A percentile compares a stretch with the other conserved stretches of the same genome.
Conservation (phyloP, 805 yeast genomes). For the Yarrowia hollandica region DNA sequence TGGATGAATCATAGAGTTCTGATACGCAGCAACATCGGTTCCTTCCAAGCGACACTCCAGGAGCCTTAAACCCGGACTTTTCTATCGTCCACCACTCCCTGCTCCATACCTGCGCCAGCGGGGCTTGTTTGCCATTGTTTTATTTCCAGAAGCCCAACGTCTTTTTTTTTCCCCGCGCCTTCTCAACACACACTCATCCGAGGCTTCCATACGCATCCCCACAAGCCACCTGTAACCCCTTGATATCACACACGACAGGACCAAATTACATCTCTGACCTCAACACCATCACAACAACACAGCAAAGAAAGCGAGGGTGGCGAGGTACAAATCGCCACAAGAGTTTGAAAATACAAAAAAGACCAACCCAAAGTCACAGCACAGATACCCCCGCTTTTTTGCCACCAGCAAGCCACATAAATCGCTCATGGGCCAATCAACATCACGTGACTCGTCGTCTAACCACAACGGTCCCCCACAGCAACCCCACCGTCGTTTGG, state of each 20-base stretch:
- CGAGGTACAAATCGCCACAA: too few relatives aligned
- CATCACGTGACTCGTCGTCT: slow-evolving; percentile 23
- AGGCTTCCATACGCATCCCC: too few relatives aligned
- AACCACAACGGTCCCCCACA: slow-evolving; percentile 23
- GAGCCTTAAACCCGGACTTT: neutral
- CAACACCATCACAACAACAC: neutral
- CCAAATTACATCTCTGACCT: too few relatives aligned
- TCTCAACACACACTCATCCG: too few relatives aligned
- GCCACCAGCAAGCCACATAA: slow-evolving; percentile 11
- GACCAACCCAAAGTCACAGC: neutral
- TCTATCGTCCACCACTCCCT: neutral
- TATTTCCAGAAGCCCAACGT: too few relatives aligned
- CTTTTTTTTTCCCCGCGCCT: too few relatives aligned
- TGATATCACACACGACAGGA: too few relatives aligned
- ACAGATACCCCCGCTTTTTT: neutral
- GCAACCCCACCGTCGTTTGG: slow-evolving; percentile 8
- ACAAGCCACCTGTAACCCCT: too few relatives aligned
- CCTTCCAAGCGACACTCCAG: slow-evolving; percentile 9
- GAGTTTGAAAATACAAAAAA: too few relatives aligned
- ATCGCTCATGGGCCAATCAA: slow-evolving; percentile 27
- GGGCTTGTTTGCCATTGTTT: too few relatives aligned
- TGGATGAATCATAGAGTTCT: slow-evolving; percentile 26
- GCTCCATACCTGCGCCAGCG: neutral
- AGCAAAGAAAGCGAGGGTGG: too few relatives aligned
- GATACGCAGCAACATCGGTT: slow-evolving; percentile 26